Base-by-base conservation (phyloP, 75 land plant species). In the Pinus taeda region DNA sequence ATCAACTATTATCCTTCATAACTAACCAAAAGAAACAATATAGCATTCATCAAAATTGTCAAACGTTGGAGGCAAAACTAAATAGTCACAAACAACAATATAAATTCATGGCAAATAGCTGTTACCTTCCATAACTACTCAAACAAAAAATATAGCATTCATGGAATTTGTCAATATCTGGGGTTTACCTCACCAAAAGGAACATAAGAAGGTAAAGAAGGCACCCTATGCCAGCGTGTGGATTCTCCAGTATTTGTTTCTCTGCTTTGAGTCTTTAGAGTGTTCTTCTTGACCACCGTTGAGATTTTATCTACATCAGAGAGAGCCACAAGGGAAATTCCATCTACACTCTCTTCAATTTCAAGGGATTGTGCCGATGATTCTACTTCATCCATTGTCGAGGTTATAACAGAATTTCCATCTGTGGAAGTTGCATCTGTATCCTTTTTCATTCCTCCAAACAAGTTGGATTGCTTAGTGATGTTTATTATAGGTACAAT, bases 201-300 rank as follows among this genome's bases (percentile, higher is more conserved):
- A 12, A 96, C 93, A 90, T 96, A 96, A 20, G 95, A 94, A 61
- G 95, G 97, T 65, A 96, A 77, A 59, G 82, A 87, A 77, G 96
- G 99, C 56, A 96, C 90, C 69, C 89, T 75, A n/a, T 76, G 83
- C 87, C 92, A 91, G 53, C 76, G 60, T 60, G 78, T 74, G 33
- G 72, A 60, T 53, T 76, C 80, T 36, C 29, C 77, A 84, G 36
- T n/a, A 55, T 53, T 78, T 53, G 39, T 29, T 55, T 70, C 76
- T 57, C 56, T 86, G 76, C 79, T 81, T 29, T 37, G 82, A 79
- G 30, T 42, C 45, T 56, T 61, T 30, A 57, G 78, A 57, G 63
- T 77, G 21, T 57, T 56, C 76, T 58, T 75, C 45, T 66, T 79
- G 39, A 72, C 65, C 55, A 55, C 61, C 17, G 71, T 11, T 57